Evolutionary conservation across 352 stramenopile genomes (phyloP).

Genomic region (Blastocystis hominis): DNA sequence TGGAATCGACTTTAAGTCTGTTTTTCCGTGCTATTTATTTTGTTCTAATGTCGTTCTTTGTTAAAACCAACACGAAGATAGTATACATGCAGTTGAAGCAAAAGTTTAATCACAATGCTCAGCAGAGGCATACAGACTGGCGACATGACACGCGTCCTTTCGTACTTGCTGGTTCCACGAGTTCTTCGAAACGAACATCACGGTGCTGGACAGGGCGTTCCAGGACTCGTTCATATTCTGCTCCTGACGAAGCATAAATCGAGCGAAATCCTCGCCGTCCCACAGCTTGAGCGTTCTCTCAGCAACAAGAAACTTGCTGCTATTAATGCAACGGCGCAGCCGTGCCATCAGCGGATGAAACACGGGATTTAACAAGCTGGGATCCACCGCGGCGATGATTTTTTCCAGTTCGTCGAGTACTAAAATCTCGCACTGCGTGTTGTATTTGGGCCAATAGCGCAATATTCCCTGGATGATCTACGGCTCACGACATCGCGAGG

Average conservation of each 20-base stretch:
- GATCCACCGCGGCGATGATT: background rate
- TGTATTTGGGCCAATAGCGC: constrained; percentile 2
- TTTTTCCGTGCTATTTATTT: background rate
- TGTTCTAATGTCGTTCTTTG: background rate
- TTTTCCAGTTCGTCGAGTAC: constrained; percentile 22
- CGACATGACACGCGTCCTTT: background rate
- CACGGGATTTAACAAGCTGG: background rate
- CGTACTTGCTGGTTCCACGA: constrained; percentile 4
- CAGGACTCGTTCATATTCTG: background rate
- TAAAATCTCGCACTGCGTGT: background rate
- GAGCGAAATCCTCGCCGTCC: background rate
- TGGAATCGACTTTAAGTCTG: constrained; percentile 31
- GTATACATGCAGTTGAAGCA: background rate
- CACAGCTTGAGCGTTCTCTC: constrained; percentile 9
- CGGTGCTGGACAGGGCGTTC: background rate
- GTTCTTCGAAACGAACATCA: background rate
- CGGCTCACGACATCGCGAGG: background rate
- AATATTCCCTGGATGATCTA: constrained; percentile 25
- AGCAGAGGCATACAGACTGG: background rate
- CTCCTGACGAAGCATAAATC: background rate
- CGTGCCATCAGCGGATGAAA: background rate
- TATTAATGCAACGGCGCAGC: background rate
- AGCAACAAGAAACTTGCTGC: background rate
- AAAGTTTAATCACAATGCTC: background rate
- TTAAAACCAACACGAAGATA: background rate